Percentiles rank a stretch among this genome's conserved stretches.
Conservation (phyloP, 1,284 basidiomycete genomes). For the Tilletia caries region DNA sequence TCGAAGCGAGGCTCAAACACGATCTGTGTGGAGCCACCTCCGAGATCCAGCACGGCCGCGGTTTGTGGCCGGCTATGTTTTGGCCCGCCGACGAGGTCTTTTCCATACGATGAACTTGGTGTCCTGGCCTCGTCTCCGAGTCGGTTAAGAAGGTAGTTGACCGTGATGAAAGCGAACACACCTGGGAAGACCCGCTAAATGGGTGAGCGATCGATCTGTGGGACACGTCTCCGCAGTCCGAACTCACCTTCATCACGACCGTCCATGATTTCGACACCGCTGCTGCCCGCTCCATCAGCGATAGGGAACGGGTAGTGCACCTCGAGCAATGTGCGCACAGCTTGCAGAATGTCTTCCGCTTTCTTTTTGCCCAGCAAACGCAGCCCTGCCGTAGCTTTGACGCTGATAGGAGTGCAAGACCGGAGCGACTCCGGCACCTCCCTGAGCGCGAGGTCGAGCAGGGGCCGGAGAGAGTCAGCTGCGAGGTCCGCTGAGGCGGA, state of each 20-base stretch:
- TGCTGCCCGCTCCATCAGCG: conserved; percentile 35
- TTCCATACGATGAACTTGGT: neutral
- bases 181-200: neutral
- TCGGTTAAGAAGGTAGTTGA: conserved; percentile 67
- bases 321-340: conserved; percentile 68
- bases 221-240: too few species aligned
- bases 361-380: conserved; percentile 69
- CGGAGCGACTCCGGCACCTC: conserved; percentile 71
- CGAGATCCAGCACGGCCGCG: conserved; percentile 93
- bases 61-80: conserved; percentile 63
- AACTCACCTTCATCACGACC: conserved; percentile 73
- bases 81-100: neutral
- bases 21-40: conserved; percentile 95
- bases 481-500: conserved; percentile 63
- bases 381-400: conserved; percentile 93
- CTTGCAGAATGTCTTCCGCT: conserved; percentile 72
- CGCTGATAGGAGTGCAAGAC: conserved; percentile 79
- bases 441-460: conserved; percentile 74
- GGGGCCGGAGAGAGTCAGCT: conserved; percentile 72
- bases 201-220: neutral
- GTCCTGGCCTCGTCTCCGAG: conserved; percentile 27
- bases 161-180: conserved; percentile 97
- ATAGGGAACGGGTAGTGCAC: conserved; percentile 68
- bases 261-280: conserved; percentile 66
- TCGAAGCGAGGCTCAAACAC: conserved; percentile 78